Percentiles rank a stretch among this genome's conserved stretches.
These are phyloP conservation scores for Lizonia empirigonia DNA, from an alignment of 2,329 filamentous ascomycete genomes.

Conservation along the genomic window DNA sequence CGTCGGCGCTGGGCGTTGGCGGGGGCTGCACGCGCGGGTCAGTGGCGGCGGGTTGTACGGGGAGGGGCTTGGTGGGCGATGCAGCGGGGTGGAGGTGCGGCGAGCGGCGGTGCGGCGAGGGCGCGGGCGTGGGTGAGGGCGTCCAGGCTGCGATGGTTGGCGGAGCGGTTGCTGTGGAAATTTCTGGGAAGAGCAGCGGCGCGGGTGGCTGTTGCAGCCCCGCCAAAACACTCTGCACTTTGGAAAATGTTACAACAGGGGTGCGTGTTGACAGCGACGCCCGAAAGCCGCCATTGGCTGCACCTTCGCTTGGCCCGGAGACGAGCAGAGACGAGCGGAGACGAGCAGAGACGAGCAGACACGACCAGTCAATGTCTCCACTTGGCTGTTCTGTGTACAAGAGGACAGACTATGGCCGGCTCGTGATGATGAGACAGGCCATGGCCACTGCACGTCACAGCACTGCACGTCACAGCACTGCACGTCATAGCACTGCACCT, in stretches of 20 bases:
- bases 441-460: too few species aligned
- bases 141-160: slow-evolving; percentile 7
- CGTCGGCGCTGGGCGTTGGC: neutral
- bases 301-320: slow-evolving; percentile 12
- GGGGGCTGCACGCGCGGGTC: slow-evolving; percentile 7
- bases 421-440: too few species aligned
- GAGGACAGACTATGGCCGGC: too few species aligned
- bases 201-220: slow-evolving; percentile 5
- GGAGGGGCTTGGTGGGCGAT: neutral
- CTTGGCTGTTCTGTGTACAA: too few species aligned
- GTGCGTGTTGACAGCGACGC: slow-evolving; percentile 9
- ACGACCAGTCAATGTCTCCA: too few species aligned
- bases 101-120: slow-evolving; percentile 1
- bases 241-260: slow-evolving; percentile 14
- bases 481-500: too few species aligned
- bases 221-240: slow-evolving; percentile 13
- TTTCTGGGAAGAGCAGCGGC: slow-evolving; percentile 7
- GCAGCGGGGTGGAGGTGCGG: neutral
- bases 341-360: too few species aligned
- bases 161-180: slow-evolving; percentile 13
- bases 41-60: neutral
- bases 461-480: too few species aligned
- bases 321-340: too few species aligned
- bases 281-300: slow-evolving; percentile 14
- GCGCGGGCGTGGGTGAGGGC: neutral